Conservation (phyloP, 106 monocot species). For the Xerophyta viscosa region DNA sequence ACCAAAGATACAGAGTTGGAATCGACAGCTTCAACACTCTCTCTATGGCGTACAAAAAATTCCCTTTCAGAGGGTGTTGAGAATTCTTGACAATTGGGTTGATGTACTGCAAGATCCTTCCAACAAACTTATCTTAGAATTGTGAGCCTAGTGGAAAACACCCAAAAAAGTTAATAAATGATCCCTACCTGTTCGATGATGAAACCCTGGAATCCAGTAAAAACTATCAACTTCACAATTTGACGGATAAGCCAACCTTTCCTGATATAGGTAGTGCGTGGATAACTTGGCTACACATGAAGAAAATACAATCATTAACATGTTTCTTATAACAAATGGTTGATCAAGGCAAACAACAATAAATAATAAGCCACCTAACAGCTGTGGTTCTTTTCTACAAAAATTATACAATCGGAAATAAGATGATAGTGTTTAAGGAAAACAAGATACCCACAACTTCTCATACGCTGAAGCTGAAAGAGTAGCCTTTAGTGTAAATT, state of each 20-base stretch:
- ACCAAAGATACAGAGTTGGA: constrained; percentile 92
- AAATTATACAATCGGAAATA: too few relatives aligned
- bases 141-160: neutral
- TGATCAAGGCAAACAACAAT: too few relatives aligned
- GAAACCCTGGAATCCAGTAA: constrained; percentile 70
- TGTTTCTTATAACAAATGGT: too few relatives aligned
- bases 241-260: constrained; percentile 77
- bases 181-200: constrained; percentile 81
- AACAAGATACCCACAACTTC: too few relatives aligned
- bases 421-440: too few relatives aligned
- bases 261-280: constrained; percentile 76
- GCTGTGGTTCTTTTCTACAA: too few relatives aligned
- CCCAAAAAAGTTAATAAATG: neutral
- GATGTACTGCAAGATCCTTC: constrained; percentile 75
- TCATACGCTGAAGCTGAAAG: too few relatives aligned
- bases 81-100: constrained; percentile 99
- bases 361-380: too few relatives aligned
- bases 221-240: constrained; percentile 40
- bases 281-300: constrained; percentile 78
- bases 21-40: constrained; percentile 94
- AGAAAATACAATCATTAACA: too few relatives aligned
- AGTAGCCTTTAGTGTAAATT: too few relatives aligned
- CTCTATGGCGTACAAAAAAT: constrained; percentile 79
- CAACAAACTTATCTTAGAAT: constrained; percentile 11
- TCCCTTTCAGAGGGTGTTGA: constrained; percentile 84